These are phyloP conservation scores for Sporothrix pallida DNA, from an alignment of 2,329 filamentous ascomycete genomes.

Conservation along the genomic window DNA sequence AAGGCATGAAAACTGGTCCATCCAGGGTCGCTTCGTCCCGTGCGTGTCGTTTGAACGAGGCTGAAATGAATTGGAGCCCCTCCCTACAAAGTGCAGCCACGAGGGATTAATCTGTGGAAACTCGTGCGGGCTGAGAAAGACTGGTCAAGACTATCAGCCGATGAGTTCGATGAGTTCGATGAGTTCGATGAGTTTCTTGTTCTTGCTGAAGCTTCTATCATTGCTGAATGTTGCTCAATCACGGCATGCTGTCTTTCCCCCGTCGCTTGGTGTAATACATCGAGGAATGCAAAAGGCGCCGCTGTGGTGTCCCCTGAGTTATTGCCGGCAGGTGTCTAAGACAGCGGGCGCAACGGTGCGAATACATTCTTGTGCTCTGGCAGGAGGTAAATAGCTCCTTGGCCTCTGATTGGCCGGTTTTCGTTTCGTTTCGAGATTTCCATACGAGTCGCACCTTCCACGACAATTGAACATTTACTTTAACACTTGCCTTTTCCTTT, in stretches of 20 bases:
- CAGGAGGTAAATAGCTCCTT: constrained; percentile 18
- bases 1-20: not conserved
- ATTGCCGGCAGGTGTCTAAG: constrained; percentile 21
- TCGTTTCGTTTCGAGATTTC: not conserved
- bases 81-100: constrained; percentile 6
- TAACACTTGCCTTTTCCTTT: too few relatives aligned
- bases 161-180: not conserved
- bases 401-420: constrained; percentile 3
- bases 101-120: constrained; percentile 28
- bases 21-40: constrained; percentile 10
- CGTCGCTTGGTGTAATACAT: not conserved
- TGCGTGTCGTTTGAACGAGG: constrained; percentile 5
- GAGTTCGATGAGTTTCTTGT: not conserved
- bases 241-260: too few relatives aligned
- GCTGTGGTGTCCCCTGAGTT: constrained; percentile 10
- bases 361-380: not conserved
- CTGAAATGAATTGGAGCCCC: constrained; percentile 10
- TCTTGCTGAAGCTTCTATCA: not conserved
- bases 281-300: constrained; percentile 16
- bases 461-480: not conserved
- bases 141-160: not conserved
- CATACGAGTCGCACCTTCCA: not conserved
- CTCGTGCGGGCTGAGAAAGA: not conserved
- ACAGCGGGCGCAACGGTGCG: constrained; percentile 27
- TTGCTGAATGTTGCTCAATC: too few relatives aligned